phyloP scores from a whole-genome alignment of 345 rosid species.

The Noccaea bulbosa region DNA sequence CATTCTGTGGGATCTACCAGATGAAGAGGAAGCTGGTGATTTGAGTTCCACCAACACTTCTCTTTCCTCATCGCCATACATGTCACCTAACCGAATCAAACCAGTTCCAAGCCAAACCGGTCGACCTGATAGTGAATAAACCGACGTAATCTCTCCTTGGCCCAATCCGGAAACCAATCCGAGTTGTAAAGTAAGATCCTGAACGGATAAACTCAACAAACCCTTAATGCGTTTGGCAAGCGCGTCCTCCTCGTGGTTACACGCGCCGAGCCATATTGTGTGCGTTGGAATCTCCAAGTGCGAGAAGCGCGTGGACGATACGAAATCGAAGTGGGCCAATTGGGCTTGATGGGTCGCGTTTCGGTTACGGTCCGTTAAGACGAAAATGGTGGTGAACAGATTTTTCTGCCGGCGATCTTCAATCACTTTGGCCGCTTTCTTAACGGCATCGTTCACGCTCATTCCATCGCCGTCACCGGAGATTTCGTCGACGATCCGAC shows the following conservation, averaged over 20 bases:
- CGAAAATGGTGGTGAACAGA: slow-evolving; percentile 57
- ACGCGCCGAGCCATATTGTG: slow-evolving; percentile 55
- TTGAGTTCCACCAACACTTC: slow-evolving; percentile 71
- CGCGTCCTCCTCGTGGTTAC: slow-evolving; percentile 48
- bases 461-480: slow-evolving; percentile 60
- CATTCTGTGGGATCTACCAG: slow-evolving; percentile 52
- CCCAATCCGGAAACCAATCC: slow-evolving; percentile 70
- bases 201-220: slow-evolving; percentile 57
- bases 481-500: slow-evolving; percentile 68
- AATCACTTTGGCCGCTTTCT: slow-evolving; percentile 86
- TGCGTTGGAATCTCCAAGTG: slow-evolving; percentile 60
- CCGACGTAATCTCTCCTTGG: slow-evolving; percentile 65
- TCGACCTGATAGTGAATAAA: slow-evolving; percentile 59
- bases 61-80: slow-evolving; percentile 70
- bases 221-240: slow-evolving; percentile 51
- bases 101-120: slow-evolving; percentile 57
- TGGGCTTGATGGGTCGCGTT: slow-evolving; percentile 44
- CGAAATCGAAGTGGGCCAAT: slow-evolving; percentile 40
- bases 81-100: slow-evolving; percentile 63
- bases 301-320: slow-evolving; percentile 66
- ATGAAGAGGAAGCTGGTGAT: slow-evolving; percentile 46
- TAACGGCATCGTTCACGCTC: slow-evolving; percentile 73
- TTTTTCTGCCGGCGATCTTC: slow-evolving; percentile 86
- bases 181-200: slow-evolving; percentile 65
- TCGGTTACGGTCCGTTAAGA: slow-evolving; percentile 59